A percentile compares a stretch with the other conserved stretches of the same genome.
Conservation (phyloP, 495 filamentous ascomycete species). For the Mytilinidion resinicola region DNA sequence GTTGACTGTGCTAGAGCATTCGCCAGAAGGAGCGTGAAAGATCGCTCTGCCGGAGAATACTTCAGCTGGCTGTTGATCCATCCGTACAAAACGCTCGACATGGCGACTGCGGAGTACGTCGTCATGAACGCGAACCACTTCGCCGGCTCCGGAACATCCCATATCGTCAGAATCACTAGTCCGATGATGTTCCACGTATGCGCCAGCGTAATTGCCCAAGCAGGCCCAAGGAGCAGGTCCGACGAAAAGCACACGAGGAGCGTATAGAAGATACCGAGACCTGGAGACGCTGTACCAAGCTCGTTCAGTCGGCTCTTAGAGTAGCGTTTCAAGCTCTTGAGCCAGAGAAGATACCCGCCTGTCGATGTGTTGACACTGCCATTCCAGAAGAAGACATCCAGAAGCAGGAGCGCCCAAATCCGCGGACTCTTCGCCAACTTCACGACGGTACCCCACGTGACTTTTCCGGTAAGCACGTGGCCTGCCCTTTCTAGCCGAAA, state of each 20-base stretch:
- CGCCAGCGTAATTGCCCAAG: constrained; percentile 36
- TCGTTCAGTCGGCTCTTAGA: constrained; percentile 28
- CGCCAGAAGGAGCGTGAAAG: constrained; percentile 31
- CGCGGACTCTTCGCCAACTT: constrained; percentile 29
- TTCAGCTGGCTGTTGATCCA: constrained; percentile 34
- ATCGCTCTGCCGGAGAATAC: constrained; percentile 30
- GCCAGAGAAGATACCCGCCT: constrained; percentile 39
- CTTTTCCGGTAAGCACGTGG: constrained; percentile 30
- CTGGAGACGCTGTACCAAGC: constrained; percentile 34
- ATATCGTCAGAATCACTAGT: constrained; percentile 35
- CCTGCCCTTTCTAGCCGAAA: constrained; percentile 36
- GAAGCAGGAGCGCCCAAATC: constrained; percentile 38
- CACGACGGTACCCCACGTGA: constrained; percentile 30
- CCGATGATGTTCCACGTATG: constrained; percentile 32
- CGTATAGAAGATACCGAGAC: constrained; percentile 43
- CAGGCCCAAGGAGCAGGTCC: constrained; percentile 38
- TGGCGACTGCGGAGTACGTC: constrained; percentile 30
- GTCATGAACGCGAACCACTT: constrained; percentile 47
- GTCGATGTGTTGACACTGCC: constrained; percentile 34
- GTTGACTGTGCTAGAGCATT: constrained; percentile 34
- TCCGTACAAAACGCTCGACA: constrained; percentile 35
- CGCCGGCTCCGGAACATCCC: constrained; percentile 45
- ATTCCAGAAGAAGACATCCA: constrained; percentile 50
- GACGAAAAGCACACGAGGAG: constrained; percentile 44
- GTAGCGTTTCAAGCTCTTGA: constrained; percentile 35